Base-by-base conservation (phyloP, 1,139 yeast species). In the Geotrichum reessii region DNA sequence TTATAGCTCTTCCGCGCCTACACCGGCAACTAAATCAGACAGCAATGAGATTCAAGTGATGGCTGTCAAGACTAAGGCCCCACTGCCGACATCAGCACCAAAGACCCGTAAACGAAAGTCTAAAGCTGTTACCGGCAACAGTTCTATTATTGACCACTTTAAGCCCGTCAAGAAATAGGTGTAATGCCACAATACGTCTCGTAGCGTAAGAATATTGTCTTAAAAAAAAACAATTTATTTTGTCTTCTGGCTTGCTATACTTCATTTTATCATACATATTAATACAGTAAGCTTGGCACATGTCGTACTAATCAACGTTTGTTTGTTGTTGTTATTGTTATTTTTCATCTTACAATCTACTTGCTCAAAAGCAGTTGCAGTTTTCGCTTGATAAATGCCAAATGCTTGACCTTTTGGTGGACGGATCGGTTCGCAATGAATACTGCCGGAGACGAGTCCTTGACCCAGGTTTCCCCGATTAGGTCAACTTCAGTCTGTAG, bases 321-420 rank as follows among this genome's bases (percentile, higher is more conserved):
- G n/a, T 12, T 1, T 8, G n/a, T 37, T 37, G 44, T 8, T 37
- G 44, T 37, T 37, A 9, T 33, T 31, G 9, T 4, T 31, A 11
- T 31, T 31, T 31, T 31, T 3, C 2, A 31, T 14, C 2, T 31
- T 31, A 31, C 12, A 14, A 33, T 37, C 17, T 37, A 37, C 44
- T 37, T n/a, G 8, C 44, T n/a, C 40, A 52, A 28, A 33, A 52
- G 25, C 55, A 44, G 27, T 40, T 50, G 42, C 22, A 60, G 44
- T 21, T 50, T 54, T 7, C 57, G 52, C 27, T 55, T 57, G 37
- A 74, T 68, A 50, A 64, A 73, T 1, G 74, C 71, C 53, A 73
- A 60, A 61, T 74, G 77, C 7, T 69, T 65, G 40, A 74, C 66
- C 56, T 74, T 72, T 33, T 67, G 69, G 1, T 65, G 58, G 11